Evolutionary conservation across 2,329 filamentous ascomycete genomes (phyloP).

Genomic region (Beauveria sp.): DNA sequence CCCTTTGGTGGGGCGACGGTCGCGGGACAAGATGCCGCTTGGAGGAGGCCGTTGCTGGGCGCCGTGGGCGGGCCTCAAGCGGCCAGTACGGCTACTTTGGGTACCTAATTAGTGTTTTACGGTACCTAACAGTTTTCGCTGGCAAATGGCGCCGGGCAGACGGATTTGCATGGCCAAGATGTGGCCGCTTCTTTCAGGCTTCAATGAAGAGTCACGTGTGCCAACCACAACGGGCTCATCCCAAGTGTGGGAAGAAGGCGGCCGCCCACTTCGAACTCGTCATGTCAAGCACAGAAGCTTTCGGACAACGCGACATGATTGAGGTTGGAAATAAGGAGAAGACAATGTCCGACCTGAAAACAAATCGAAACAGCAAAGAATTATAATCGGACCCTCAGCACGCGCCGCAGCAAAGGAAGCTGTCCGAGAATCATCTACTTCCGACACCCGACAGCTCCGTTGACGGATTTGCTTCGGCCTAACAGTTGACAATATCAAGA

Average conservation of each 20-base stretch:
- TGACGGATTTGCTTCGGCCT: background rate
- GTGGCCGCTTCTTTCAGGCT: background rate
- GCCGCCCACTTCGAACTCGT: background rate
- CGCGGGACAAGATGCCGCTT: background rate
- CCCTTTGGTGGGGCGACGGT: background rate
- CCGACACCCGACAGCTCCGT: background rate
- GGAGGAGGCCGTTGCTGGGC: background rate
- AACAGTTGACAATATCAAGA: background rate
- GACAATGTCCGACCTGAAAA: background rate
- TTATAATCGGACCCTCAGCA: background rate
- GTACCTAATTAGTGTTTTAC: no score
- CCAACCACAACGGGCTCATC: background rate
- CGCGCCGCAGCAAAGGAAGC: background rate
- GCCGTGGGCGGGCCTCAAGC: background rate
- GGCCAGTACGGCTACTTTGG: background rate
- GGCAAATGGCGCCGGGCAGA: background rate
- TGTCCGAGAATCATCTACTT: background rate
- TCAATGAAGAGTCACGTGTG: background rate
- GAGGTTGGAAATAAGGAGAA: background rate
- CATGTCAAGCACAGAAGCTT: background rate
- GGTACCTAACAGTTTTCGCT: background rate
- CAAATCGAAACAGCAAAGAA: background rate
- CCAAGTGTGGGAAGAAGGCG: background rate
- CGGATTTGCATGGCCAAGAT: background rate
- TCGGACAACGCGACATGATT: background rate